Conservation (phyloP, 805 yeast species). For the Cyberlindnera mississippiensis region DNA sequence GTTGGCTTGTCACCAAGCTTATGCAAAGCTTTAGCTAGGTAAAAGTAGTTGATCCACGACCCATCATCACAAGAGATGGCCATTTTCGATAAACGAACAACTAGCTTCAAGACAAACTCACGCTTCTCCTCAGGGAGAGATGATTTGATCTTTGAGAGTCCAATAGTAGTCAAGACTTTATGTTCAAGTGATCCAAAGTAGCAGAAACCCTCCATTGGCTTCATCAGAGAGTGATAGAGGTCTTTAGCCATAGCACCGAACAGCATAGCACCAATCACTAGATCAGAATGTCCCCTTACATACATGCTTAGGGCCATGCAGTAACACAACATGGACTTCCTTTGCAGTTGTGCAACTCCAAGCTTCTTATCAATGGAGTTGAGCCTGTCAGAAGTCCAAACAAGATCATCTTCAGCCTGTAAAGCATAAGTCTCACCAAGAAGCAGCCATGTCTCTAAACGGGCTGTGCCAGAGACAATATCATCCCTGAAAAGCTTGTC, state of each 20-base stretch:
- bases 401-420: constrained; percentile 81
- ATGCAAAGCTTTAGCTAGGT: constrained; percentile 52
- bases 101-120: constrained; percentile 29
- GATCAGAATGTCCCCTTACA: constrained; percentile 20
- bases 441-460: constrained; percentile 84
- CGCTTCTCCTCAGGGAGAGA: constrained; percentile 5
- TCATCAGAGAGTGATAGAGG: constrained; percentile 38
- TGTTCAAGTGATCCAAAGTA: constrained; percentile 31
- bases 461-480: constrained; percentile 55
- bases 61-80: constrained; percentile 41
- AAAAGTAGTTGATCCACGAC: constrained; percentile 63
- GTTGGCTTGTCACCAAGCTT: constrained; percentile 40
- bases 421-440: constrained; percentile 76
- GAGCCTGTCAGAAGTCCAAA: constrained; percentile 88
- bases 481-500: constrained; percentile 64
- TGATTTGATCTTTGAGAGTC: not conserved
- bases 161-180: constrained; percentile 23
- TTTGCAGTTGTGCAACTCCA: constrained; percentile 59
- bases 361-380: constrained; percentile 57
- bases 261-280: constrained; percentile 36
- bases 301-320: constrained; percentile 60
- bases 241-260: constrained; percentile 57
- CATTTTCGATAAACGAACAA: constrained; percentile 41
- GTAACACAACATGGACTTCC: constrained; percentile 68
- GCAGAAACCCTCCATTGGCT: constrained; percentile 63